phyloP scores from a whole-genome alignment of 2,329 filamentous ascomycete species.

The Trichoderma afroharzianum region DNA sequence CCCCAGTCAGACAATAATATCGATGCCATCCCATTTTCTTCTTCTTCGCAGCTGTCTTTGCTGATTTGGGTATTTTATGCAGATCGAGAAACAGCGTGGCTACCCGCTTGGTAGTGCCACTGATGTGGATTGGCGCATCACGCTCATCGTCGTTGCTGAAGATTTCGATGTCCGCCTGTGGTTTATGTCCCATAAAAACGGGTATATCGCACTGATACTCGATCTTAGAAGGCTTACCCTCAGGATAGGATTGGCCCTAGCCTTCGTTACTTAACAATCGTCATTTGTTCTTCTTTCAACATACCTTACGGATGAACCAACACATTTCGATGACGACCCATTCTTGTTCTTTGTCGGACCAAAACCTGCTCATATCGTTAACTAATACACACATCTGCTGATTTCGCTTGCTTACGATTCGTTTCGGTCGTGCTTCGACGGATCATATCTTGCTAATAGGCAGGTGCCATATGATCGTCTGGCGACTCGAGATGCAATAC shows the following conservation, averaged over 20 bases:
- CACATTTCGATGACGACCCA: slow-evolving; percentile 37
- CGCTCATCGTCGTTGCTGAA: slow-evolving; percentile 34
- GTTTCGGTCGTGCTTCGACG: slow-evolving; percentile 34
- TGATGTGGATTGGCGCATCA: slow-evolving; percentile 31
- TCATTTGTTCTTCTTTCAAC: not conserved
- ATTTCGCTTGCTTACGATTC: slow-evolving; percentile 32
- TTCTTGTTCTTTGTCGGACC: slow-evolving; percentile 37
- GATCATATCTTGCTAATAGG: slow-evolving; percentile 34
- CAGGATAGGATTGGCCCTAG: slow-evolving; percentile 37
- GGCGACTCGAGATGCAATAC: slow-evolving; percentile 35
- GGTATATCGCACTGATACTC: slow-evolving; percentile 39
- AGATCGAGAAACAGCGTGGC: slow-evolving; percentile 36
- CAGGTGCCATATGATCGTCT: slow-evolving; percentile 37
- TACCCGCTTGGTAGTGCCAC: slow-evolving; percentile 29
- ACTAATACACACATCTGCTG: not conserved
- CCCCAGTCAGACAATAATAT: slow-evolving; percentile 36
- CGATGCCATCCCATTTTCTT: slow-evolving; percentile 35
- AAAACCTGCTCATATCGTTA: slow-evolving; percentile 30
- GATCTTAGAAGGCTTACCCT: slow-evolving; percentile 34
- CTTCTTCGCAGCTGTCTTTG: slow-evolving; percentile 30
- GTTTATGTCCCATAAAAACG: slow-evolving; percentile 32
- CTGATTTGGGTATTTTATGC: slow-evolving; percentile 31
- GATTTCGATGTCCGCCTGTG: slow-evolving; percentile 38
- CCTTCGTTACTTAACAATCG: not conserved
- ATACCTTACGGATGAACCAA: slow-evolving; percentile 39